Percentiles rank a stretch among this genome's conserved stretches.
phyloP scores from a whole-genome alignment of 2,329 filamentous ascomycete species.

The Zymoseptoria passerinii region DNA sequence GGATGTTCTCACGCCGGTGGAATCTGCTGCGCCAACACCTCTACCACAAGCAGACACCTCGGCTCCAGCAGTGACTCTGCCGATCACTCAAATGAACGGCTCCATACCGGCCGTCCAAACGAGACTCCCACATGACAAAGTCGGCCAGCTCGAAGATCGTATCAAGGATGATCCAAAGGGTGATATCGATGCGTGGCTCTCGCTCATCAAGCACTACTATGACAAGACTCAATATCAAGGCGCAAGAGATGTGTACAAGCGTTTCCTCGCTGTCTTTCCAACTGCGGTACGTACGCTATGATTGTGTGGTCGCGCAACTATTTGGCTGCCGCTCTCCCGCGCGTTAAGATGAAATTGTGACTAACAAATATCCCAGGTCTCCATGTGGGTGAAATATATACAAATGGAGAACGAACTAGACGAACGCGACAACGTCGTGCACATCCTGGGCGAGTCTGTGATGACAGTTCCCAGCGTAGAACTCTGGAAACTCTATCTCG shows the following conservation, averaged over 20 bases:
- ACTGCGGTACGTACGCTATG: conserved; percentile 62
- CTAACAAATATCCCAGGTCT: conserved; percentile 52
- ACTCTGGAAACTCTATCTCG: conserved; percentile 87
- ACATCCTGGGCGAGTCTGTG: conserved; percentile 74
- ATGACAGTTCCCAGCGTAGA: conserved; percentile 72
- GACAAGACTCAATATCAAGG: conserved; percentile 75
- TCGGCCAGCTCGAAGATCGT: conserved; percentile 78
- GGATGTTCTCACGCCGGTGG: conserved; percentile 22
- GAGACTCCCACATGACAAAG: conserved; percentile 61
- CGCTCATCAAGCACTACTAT: conserved; percentile 76
- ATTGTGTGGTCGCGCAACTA: background rate
- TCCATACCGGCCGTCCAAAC: conserved; percentile 8
- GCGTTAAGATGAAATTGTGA: background rate
- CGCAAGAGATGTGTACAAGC: conserved; percentile 69
- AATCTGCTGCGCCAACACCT: conserved; percentile 11
- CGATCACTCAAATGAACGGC: conserved; percentile 13
- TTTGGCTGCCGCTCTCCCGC: background rate
- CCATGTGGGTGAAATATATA: conserved; percentile 82
- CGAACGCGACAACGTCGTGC: conserved; percentile 70
- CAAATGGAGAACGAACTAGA: conserved; percentile 84
- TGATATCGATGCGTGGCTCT: conserved; percentile 85
- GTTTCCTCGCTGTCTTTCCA: conserved; percentile 82
- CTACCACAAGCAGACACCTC: conserved; percentile 9
- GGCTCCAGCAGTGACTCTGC: conserved; percentile 8
- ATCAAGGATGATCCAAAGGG: conserved; percentile 88